Base-by-base conservation (phyloP, 2,329 filamentous ascomycete genomes). In the Fusarium nematophilum region DNA sequence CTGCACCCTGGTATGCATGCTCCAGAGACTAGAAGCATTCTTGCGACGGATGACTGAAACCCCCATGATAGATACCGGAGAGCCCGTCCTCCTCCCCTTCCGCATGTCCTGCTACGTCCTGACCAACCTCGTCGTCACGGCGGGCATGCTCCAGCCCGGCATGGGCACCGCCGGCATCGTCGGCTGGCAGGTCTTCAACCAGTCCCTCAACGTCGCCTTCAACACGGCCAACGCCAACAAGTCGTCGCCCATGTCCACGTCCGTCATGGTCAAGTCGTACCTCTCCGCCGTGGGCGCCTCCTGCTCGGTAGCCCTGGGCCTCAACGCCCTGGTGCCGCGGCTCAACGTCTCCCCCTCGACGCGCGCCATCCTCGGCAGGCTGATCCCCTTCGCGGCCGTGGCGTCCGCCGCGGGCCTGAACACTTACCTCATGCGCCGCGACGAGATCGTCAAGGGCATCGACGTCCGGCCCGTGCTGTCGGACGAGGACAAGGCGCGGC, bases 211-310 rank as follows among this genome's bases (percentile, higher is more conserved):
- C 75, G 95, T 99, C 23, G 94, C 92, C 66, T 94, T 99, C 83
- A 99, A 99, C 84, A 93, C 88, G 74, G 91, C 94, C 72, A 99
- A 99, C 76, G 92, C 94, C 62, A 99, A 99, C 85, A 99, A 99
- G 77, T 97, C 93, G 31, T 93, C 92, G 3, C 92, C 94, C 1
- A 85, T 98, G 61, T 90, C 91, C 15, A 90, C 87, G 55, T 86
- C 86, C 17, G 91, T 92, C 66, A 88, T 99, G 60, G 85, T 89
- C 59, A 89, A 97, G 77, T 97, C 93, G 45, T 99, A 98, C 81
- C 86, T 90, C 73, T 84, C 97, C 58, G 95, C 95, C 48, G 95
- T 99, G 15, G 89, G 91, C 51, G 94, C 95, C 26, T 97, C 92
- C 11, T 99, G 95, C 79, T 91, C 90, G 62, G 95, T 99, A 9